These are phyloP conservation scores for Scenedesmus sp. DNA, from an alignment of 163 green algal genomes.

Conservation along the genomic window DNA sequence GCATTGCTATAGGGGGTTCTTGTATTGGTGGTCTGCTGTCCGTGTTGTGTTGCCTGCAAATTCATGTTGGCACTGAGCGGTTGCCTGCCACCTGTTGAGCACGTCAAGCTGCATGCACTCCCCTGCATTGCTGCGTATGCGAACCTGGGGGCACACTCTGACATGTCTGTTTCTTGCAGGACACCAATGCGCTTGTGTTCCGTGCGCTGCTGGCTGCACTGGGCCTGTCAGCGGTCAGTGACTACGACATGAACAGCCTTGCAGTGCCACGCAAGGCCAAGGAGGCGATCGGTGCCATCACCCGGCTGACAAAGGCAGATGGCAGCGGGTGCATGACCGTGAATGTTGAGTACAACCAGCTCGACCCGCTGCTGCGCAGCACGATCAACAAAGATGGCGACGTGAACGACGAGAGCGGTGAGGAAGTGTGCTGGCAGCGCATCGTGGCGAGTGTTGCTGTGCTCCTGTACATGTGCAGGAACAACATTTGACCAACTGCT, in stretches of 20 bases:
- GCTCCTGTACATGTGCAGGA: constrained; percentile 96
- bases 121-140: too few relatives aligned
- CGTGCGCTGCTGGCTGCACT: constrained; percentile 83
- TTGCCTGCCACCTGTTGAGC: too few relatives aligned
- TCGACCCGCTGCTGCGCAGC: constrained; percentile 91
- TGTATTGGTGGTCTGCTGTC: too few relatives aligned
- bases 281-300: constrained; percentile 97
- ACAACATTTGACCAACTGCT: constrained; percentile 97
- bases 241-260: constrained; percentile 95
- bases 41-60: too few relatives aligned
- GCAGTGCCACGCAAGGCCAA: constrained; percentile 74
- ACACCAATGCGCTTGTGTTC: constrained; percentile 99
- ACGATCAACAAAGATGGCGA: constrained; percentile 78
- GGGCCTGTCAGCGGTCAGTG: constrained; percentile 78
- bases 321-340: constrained; percentile 86
- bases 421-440: not conserved
- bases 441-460: not conserved
- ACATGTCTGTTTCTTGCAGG: constrained; percentile 64
- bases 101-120: not conserved
- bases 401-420: constrained; percentile 74
- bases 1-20: too few relatives aligned
- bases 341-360: constrained; percentile 99
- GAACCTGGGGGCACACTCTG: too few relatives aligned
- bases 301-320: constrained; percentile 71
- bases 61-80: too few relatives aligned